phyloP scores from a whole-genome alignment of 2,329 filamentous ascomycete genomes.

The Paraphoma sp. region DNA sequence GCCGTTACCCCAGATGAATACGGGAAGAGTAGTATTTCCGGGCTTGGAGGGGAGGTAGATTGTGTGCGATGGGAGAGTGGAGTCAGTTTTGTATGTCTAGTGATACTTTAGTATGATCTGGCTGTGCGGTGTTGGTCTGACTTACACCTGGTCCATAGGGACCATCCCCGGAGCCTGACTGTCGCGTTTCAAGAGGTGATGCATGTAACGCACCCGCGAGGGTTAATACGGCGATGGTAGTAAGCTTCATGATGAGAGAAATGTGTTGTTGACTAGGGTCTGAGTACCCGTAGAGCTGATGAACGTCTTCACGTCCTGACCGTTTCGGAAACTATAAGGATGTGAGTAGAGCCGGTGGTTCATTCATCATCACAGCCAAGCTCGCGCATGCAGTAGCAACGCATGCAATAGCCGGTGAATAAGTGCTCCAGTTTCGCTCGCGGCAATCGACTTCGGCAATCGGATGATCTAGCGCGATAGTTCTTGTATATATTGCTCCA shows the following conservation, averaged over 20 bases:
- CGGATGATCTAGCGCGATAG: not conserved
- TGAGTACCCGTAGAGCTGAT: not conserved
- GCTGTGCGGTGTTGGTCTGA: not conserved
- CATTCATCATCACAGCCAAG: not conserved
- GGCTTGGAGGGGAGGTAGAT: slow-evolving; percentile 14
- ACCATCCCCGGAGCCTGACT: not conserved
- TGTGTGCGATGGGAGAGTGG: slow-evolving; percentile 16
- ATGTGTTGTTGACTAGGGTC: too few species aligned
- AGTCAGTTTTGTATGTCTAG: slow-evolving; percentile 12
- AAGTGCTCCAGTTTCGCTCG: not conserved
- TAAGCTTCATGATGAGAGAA: not conserved
- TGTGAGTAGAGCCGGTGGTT: not conserved
- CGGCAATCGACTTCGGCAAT: not conserved
- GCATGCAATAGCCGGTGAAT: not conserved
- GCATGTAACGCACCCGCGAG: not conserved
- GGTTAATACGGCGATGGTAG: not conserved
- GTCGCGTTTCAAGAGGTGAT: not conserved
- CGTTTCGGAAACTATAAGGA: not conserved
- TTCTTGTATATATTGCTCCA: not conserved
- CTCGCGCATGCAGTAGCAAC: not conserved
- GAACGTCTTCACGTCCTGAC: not conserved
- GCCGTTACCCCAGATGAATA: slow-evolving; percentile 34
- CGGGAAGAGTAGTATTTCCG: slow-evolving; percentile 18
- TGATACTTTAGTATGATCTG: not conserved
- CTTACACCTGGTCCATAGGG: not conserved